Evolutionary conservation across 257 asterid genomes (phyloP), one percentile per base, ranked within the genome.

Genomic region (Phtheirospermum japonicum): DNA sequence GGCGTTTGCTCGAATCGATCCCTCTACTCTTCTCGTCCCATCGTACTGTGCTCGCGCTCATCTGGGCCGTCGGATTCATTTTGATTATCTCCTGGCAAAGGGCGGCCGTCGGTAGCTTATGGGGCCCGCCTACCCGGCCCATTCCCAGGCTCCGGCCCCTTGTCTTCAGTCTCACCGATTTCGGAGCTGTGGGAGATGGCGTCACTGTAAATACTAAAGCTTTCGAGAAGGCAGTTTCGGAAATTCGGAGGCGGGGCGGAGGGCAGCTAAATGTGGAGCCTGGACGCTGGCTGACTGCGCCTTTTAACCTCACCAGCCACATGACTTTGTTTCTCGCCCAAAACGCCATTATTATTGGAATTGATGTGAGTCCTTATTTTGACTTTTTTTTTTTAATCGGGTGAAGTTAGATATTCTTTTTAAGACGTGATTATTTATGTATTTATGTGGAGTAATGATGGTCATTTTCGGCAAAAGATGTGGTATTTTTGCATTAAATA

Each of bases 101-200:
- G 63, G 60, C 76, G 4, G 85, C 89, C 64, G 76, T 82, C 60
- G 85, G 76, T 63, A 80, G 82, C 59, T 68, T 80, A 34, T 74
- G 76, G 82, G 74, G 64, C 31, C 75, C 75, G 6, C 75, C 75
- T 6, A n/a, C 78, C 23, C 75, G 72, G 33, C 85, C 91, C 57
- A 81, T 87, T 54, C 97, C 97, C 43, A 71, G 54, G 42, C 89
- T 90, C 23, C 95, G 97, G 8, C 32, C 78, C n/a, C 55, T 70
- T 12, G 93, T 82, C 3, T 80, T 87, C 77, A 80, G 80, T 56
- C 83, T 90, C 57, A 77, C 81, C 31, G 95, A 87, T 73, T 90
- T 85, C 71, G 95, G 96, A 59, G 97, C 95, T 30, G 87, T 87
- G 20, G 97, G 96, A 11, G 95, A 90, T 70, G 97, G 97, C 63